phyloP scores from a whole-genome alignment of 163 green algal genomes.

The Scenedesmus sp. region DNA sequence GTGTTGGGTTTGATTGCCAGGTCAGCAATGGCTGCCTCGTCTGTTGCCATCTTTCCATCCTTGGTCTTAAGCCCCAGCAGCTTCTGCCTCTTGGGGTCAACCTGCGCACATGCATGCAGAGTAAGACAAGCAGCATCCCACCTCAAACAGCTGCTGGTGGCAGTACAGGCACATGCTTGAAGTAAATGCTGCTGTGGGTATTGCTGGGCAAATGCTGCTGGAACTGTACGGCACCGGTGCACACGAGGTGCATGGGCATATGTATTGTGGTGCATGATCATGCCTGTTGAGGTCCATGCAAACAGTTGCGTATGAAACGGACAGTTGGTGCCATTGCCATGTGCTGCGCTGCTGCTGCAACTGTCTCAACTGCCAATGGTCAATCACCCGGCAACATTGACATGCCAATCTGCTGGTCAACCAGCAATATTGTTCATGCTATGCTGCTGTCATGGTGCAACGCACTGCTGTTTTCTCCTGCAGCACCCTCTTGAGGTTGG shows the following conservation, averaged over 20 bases:
- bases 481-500: constrained; percentile 77
- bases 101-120: neutral
- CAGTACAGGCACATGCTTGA: too few species aligned
- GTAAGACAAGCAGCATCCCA: neutral
- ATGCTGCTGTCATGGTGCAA: neutral
- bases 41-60: constrained; percentile 71
- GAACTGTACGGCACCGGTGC: neutral
- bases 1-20: constrained; percentile 80
- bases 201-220: neutral
- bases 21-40: constrained; percentile 73
- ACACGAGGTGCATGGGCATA: neutral
- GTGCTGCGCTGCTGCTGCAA: neutral
- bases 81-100: constrained; percentile 80
- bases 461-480: constrained; percentile 68
- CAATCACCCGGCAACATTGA: neutral
- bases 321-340: neutral
- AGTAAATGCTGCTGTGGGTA: neutral
- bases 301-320: too few species aligned
- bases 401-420: neutral
- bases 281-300: neutral
- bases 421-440: neutral
- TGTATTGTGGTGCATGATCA: neutral
- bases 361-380: neutral
- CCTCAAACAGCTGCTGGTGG: neutral
- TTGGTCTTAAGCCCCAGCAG: constrained; percentile 89